Evolutionary conservation across 768 basidiomycete species (phyloP), one percentile per base, ranked within the genome.

Genomic region (Kwoniella sp.): DNA sequence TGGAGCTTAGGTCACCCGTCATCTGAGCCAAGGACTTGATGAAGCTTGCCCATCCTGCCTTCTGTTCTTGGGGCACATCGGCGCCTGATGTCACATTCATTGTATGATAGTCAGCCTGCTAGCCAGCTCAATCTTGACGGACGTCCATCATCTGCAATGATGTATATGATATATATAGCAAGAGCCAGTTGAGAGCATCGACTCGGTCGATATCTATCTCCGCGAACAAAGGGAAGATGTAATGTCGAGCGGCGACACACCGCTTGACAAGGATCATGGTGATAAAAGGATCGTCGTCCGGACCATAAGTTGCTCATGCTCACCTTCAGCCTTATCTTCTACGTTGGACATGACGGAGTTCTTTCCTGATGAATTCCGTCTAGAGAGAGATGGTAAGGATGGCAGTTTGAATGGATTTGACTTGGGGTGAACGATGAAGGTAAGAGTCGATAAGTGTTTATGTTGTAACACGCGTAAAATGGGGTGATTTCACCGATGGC

Each of bases 31-130:
- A 63, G 21, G 64, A 91, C 89, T 95, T 96, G 77, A 96, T 83
- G 81, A 96, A 95, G 1, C 88, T 87, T 0, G 88, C 85, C 93
- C 93, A 96, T 81, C 88, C 90, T 73, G 88, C 82, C 72, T 91
- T 87, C 81, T 95, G 92, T 52, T 88, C 84, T 65, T 85, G 85
- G 44, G 92, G 92, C 54, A 95, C 90, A 67, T 88, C 80, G 68
- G 76, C 77, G 50, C 72, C 75, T 74, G 73, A 30, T 24, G 21
- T 49, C 7, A 2, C 17, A 36, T 36, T 37, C 17, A 53, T 52
- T 17, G 21, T 26, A 49, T 49, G 22, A 5, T 25, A 2, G 48
- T 49, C 22, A 26, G 48, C 9, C 10, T 6, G 22, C 46, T 5
- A 22, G 6, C 5, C 46, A 22, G 6, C 46, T 6, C 33, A 6